phyloP scores from a whole-genome alignment of 202 grass and related monocot genomes.

The Dendrocalamus latiflorus region DNA sequence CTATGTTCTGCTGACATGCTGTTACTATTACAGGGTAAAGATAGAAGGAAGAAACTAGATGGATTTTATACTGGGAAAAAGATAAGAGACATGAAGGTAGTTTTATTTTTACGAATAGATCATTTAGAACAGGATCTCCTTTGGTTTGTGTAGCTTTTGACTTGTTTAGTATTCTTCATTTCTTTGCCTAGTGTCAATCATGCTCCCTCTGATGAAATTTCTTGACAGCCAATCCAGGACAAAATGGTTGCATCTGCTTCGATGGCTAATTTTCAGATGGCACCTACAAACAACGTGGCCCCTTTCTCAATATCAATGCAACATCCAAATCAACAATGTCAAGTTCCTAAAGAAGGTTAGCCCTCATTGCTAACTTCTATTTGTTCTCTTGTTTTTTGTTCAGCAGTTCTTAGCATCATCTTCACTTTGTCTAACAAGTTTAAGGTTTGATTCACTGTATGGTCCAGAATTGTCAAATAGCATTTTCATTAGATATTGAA shows the following conservation, averaged over 20 bases:
- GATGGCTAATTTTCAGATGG: slow-evolving; percentile 49
- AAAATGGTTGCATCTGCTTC: slow-evolving; percentile 50
- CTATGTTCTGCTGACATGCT: slow-evolving; percentile 21
- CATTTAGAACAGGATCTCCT: slow-evolving; percentile 3
- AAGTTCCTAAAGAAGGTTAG: too few relatives aligned
- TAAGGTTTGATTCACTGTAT: not conserved
- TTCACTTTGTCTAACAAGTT: not conserved
- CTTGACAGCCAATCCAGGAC: slow-evolving; percentile 48
- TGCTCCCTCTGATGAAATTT: slow-evolving; percentile 16
- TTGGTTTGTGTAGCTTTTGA: slow-evolving; percentile 11
- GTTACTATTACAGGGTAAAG: slow-evolving; percentile 60
- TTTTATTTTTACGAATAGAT: slow-evolving; percentile 14
- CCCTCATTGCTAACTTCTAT: too few relatives aligned
- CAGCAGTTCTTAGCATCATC: too few relatives aligned
- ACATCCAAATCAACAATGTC: too few relatives aligned
- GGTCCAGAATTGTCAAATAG: not conserved
- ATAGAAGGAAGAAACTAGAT: slow-evolving; percentile 69
- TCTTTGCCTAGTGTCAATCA: slow-evolving; percentile 6
- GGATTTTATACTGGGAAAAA: slow-evolving; percentile 76
- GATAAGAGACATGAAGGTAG: slow-evolving; percentile 76
- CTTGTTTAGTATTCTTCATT: slow-evolving; percentile 19
- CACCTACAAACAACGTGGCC: slow-evolving; percentile 30
- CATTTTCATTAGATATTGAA: slow-evolving; percentile 23
- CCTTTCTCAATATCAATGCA: slow-evolving; percentile 58
- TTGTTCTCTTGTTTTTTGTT: too few relatives aligned